Evolutionary conservation across 768 basidiomycete genomes (phyloP), one percentile per base, ranked within the genome.

Genomic region (Phanerochaete sordida): DNA sequence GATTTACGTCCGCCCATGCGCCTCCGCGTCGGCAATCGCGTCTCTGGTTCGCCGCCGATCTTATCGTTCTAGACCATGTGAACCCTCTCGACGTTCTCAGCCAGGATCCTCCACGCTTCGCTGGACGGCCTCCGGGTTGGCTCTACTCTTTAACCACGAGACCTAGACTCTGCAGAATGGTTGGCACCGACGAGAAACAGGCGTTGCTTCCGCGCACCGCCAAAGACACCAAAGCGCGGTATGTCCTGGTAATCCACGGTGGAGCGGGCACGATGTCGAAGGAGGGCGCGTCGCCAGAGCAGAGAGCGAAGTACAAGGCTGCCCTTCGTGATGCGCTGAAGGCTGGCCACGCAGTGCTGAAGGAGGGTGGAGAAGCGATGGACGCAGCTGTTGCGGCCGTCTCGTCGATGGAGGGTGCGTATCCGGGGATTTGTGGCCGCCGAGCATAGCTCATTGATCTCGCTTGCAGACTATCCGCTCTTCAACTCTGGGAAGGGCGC

Each of bases 401-500:
- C 8, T 75, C 82, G 0, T 71, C 77, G 16, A 75, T 94, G 81
- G 91, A 93, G 81, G 87, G 90, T 86, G 44, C 30, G 73, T 63
- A 35, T 4, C 21, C 44, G n/a, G 37, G 24, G 47, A 47, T 39
- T 21, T 26, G 28, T 56, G 12, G 47, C 7, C 39, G 23, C n/a
- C 39, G 27, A 37, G 24, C 5, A 11, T 28, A 11, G 23, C 27
- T 45, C 26, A 11, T 23, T 21, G 11, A 50, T n/a, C 30, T 49
- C 21, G 57, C 24, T 33, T 8, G n/a, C 55, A 92, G 91, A 93
- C 66, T 83, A 80, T 61, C 85, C 88, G 8, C 73, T 93, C 19
- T 93, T 93, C 75, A 93, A 93, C 65, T 74, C 85, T 28, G 90
- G 83, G 21, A 89, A 87, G 66, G 91, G 92, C 3, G 87, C 91